Evolutionary conservation across 2,329 filamentous ascomycete genomes (phyloP), one percentile per base, ranked within the genome.

Genomic region (Lizonia empirigonia): DNA sequence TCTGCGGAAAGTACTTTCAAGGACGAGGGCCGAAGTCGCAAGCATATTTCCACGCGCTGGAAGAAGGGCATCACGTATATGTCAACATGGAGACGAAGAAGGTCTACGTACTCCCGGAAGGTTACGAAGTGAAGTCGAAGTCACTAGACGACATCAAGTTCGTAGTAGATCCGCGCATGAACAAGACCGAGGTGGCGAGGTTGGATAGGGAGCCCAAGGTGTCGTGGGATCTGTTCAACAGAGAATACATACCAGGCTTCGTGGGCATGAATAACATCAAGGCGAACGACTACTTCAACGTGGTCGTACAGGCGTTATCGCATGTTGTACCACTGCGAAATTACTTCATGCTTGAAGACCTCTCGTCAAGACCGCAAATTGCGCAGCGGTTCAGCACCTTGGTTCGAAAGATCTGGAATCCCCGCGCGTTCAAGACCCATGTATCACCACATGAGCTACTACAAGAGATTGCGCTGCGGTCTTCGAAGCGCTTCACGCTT

Each of bases 261-360:
- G 91, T 99, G 55, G 94, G 94, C 60, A 95, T 99, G 90, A 99
- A 99, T 81, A 99, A 99, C 76, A 97, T 99, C 81, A 99, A 99
- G 75, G 91, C 94, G 51, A 99, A 99, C 76, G 94, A 99, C 78
- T 99, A 99, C 77, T 83, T 97, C 69, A 99, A 99, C 70, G 93
- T 96, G 20, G 84, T 97, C 3, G 88, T 96, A 39, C 94, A 99
- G 74, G 88, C 92, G 6, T 82, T 99, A 29, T 87, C 93, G 2
- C 94, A 99, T 74, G 91, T 97, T 20, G 80, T 86, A 16, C 93
- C 94, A 4, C 79, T 99, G 61, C 86, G 94, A 26, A 97, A 97
- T 72, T 97, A 86, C 76, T 86, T 97, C 70, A 85, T 99, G 66
- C 83, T 97, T 1, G 90, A 96, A 69, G 84, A 95, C 62, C 87